phyloP scores from a whole-genome alignment of 805 yeast species.

The Schizosaccharomyces lindneri region DNA sequence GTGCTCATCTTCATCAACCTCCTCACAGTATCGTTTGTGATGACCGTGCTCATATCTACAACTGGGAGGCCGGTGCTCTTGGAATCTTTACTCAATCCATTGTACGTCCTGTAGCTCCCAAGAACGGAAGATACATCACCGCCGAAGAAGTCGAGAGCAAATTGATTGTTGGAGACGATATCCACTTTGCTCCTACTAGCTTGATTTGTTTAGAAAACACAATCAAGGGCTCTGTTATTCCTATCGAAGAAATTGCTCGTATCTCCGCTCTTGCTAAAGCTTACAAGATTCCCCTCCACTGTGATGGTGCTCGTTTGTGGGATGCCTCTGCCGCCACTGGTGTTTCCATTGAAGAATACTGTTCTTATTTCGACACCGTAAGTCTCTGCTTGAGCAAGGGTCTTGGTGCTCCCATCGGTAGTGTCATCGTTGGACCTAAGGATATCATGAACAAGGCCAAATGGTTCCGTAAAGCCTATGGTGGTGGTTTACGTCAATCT shows the following conservation, averaged over 20 bases:
- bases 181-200: slow-evolving; percentile 72
- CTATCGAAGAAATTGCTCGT: slow-evolving; percentile 47
- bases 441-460: slow-evolving; percentile 41
- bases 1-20: slow-evolving; percentile 56
- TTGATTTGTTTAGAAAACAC: slow-evolving; percentile 75
- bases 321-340: slow-evolving; percentile 63
- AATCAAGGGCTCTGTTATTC: slow-evolving; percentile 56
- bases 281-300: slow-evolving; percentile 38
- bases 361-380: slow-evolving; percentile 15
- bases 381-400: slow-evolving; percentile 75
- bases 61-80: slow-evolving; percentile 75
- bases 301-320: slow-evolving; percentile 93
- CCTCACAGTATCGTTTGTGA: slow-evolving; percentile 75
- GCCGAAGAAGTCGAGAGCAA: background rate
- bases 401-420: slow-evolving; percentile 83
- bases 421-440: slow-evolving; percentile 48
- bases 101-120: slow-evolving; percentile 62
- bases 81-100: slow-evolving; percentile 77
- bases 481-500: slow-evolving; percentile 81
- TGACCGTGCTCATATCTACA: slow-evolving; percentile 57
- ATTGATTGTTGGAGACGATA: slow-evolving; percentile 8
- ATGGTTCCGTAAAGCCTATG: slow-evolving; percentile 74
- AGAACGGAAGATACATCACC: slow-evolving; percentile 25
- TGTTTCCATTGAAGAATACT: slow-evolving; percentile 21
- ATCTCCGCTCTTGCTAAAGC: slow-evolving; percentile 47